Percentiles rank a stretch among this genome's conserved stretches.
Conservation (phyloP, 768 basidiomycete species). For the Exsudoporus frostii region DNA sequence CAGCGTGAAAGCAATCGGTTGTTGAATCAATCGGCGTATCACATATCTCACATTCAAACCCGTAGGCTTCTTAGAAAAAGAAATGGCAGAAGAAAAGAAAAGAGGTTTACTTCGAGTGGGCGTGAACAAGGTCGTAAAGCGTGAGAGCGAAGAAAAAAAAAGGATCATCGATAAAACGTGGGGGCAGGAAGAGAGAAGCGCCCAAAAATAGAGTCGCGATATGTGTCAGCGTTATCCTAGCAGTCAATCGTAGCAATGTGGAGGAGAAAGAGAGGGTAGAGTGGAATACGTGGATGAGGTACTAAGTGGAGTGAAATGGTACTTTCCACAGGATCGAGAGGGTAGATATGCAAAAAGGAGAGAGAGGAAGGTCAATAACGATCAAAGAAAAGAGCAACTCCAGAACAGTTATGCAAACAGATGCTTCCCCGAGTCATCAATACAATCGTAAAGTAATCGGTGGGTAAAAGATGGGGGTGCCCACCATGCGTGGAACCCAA, state of each 20-base stretch:
- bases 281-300: not conserved
- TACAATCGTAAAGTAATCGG: not conserved
- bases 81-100: not conserved
- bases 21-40: too few relatives aligned
- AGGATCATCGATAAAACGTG: not conserved
- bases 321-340: conserved; percentile 9
- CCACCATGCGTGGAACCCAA: not conserved
- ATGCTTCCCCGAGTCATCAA: not conserved
- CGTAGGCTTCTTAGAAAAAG: not conserved
- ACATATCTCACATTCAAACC: not conserved
- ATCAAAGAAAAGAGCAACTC: conserved; percentile 5
- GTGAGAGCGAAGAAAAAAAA: not conserved
- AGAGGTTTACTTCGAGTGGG: conserved; percentile 6
- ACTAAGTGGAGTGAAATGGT: conserved; percentile 1
- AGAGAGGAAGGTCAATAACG: not conserved
- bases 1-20: too few relatives aligned
- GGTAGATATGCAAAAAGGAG: conserved; percentile 9
- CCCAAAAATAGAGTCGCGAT: not conserved
- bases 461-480: not conserved
- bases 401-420: not conserved
- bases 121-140: conserved; percentile 11
- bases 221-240: conserved; percentile 4
- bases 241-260: conserved; percentile 6
- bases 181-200: not conserved
- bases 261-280: not conserved